Base-by-base conservation (phyloP, 2,329 filamentous ascomycete species). In the Aspergillus pseudotamarii region DNA sequence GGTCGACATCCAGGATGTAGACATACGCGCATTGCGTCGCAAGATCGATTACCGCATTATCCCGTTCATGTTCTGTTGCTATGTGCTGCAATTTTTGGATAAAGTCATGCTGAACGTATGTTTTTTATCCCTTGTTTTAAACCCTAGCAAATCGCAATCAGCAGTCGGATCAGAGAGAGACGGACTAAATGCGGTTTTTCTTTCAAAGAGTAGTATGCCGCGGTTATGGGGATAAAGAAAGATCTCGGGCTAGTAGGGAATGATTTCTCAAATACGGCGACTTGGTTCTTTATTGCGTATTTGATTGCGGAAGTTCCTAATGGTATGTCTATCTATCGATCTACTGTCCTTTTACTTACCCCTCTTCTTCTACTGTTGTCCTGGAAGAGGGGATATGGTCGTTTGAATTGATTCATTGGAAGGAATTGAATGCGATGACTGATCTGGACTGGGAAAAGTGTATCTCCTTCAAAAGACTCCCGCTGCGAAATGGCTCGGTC, bases 281-380 rank as follows among this genome's bases (percentile, higher is more conserved):
- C 86, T 0, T 84, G 85, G 63, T 84, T 89, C 66, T 89, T 87
- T 66, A 85, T 89, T 38, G 86, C 84, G 4, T 83, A 85, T 41
- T 72, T 87, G 10, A 81, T 83, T 64, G 85, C 85, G 41, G 86
- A 88, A 71, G 75, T 88, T 2, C 86, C 85, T 21, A 87, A 87
- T 66, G 83, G 85, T 86, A 30, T 26, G 10, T 28, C 11, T 16
- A 34, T 34, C 34, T 36, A 36, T 5, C 34, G 14, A 36, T 36
- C 34, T 14, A 26, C 23, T 26, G 3, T 26, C 2, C 23, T 2
- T 2, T 26, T 26, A 26, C 3, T 26, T 26, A 3, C 23, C 23
- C 23, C 23, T 26, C 3, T 26, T 26, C 23, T 26, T 26, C 26
- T 26, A 26, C 26, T 26, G 26, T 26, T 26, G 26, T 10, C 16